phyloP scores from a whole-genome alignment of 495 filamentous ascomycete species.

The Penicillium tannophilum region DNA sequence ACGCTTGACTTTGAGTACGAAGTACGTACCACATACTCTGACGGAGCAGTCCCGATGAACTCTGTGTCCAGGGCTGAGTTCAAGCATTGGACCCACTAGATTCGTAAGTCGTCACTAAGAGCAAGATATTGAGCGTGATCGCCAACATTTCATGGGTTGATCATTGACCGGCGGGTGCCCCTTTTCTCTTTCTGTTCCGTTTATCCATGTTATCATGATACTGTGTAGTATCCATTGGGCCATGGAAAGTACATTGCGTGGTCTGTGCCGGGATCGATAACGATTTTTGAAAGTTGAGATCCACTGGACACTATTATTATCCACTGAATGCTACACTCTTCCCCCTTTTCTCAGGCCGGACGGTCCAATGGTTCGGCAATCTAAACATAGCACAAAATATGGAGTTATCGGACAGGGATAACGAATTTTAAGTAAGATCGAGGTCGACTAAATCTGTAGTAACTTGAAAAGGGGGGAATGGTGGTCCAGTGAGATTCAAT shows the following conservation, averaged over 20 bases:
- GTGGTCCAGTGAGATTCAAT: neutral
- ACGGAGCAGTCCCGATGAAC: neutral
- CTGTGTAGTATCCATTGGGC: neutral
- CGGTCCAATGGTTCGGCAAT: constrained; percentile 1
- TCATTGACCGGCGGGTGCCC: neutral
- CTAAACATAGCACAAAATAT: constrained; percentile 4
- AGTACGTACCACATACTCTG: neutral
- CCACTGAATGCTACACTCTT: neutral
- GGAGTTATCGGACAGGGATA: neutral
- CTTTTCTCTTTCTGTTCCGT: neutral
- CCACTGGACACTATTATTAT: constrained; percentile 1
- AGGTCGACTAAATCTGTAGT: neutral
- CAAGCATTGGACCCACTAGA: neutral
- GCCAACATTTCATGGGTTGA: neutral
- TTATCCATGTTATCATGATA: neutral
- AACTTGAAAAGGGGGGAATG: neutral
- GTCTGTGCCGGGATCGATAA: constrained; percentile 4
- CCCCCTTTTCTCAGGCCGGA: neutral
- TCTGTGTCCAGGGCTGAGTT: neutral
- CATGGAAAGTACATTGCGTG: neutral
- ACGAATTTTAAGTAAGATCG: neutral
- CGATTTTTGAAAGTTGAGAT: neutral
- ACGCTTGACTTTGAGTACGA: neutral
- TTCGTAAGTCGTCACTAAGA: neutral
- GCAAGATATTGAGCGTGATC: neutral